Evolutionary conservation across 2,329 filamentous ascomycete genomes (phyloP), one percentile per base, ranked within the genome.

Genomic region (Epichloe typhina): DNA sequence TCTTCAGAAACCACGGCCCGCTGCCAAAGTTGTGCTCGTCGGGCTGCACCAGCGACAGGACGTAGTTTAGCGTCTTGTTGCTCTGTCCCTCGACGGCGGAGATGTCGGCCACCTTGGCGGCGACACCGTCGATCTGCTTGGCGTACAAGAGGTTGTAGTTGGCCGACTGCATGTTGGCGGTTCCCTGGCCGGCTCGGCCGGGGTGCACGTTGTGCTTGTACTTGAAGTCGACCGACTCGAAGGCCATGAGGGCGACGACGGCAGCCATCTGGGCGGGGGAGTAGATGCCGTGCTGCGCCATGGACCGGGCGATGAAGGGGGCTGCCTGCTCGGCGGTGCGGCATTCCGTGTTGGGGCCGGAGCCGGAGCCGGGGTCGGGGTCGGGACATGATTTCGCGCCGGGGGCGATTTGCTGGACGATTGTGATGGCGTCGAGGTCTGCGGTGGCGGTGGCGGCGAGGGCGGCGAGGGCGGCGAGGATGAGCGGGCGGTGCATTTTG

Each of bases 151-250:
- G 54, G 60, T 76, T 77, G 64, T 54, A 75, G 2, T 50, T 41
- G 36, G 65, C 55, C 65, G 66, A 66, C 60, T 77, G 74, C 73
- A 78, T 75, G 63, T 77, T 77, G 54, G 69, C 69, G 2, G 86
- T 89, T 23, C 86, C 86, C 64, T 90, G 84, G 8, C 86, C 86
- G 0, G 82, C 73, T 0, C 68, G 61, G n/a, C 73, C 76, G 55
- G 70, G 68, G 36, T 49, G 56, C 58, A 80, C 70, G 67, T 89
- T 88, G 64, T 73, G 75, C 66, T 83, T 86, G 74, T 79, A 90
- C 59, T 77, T 73, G 68, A 90, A 86, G 55, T 82, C 74, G 21
- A 52, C 79, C 2, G 78, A 80, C 69, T 94, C 88, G 61, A 82
- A 82, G 11, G 83, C 78, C 69, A 87, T 84, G 60, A 88, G 72